phyloP scores from a whole-genome alignment of 2,329 filamentous ascomycete species.

The Sarocladium oryzae region DNA sequence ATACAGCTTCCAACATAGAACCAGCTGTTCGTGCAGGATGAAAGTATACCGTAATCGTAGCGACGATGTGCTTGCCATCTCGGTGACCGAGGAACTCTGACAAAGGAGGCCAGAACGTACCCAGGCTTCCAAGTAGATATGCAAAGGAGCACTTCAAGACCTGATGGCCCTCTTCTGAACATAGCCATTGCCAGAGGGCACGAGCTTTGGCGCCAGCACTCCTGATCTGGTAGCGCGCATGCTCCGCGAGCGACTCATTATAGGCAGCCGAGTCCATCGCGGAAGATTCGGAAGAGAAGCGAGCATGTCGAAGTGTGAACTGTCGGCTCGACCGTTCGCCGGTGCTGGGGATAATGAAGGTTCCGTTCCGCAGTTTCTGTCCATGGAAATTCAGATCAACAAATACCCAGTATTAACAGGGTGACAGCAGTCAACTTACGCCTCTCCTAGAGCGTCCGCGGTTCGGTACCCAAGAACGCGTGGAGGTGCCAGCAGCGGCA shows the following conservation, averaged over 20 bases:
- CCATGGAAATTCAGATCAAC: not conserved
- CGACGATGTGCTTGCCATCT: constrained; percentile 90
- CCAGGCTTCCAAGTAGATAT: constrained; percentile 79
- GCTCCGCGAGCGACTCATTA: not conserved
- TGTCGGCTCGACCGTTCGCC: constrained; percentile 76
- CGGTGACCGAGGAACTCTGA: constrained; percentile 70
- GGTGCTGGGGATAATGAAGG: constrained; percentile 78
- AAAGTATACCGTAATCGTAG: constrained; percentile 91
- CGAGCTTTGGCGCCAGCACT: constrained; percentile 31
- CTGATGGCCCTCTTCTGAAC: constrained; percentile 67
- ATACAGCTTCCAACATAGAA: constrained; percentile 80
- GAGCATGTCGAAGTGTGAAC: constrained; percentile 59
- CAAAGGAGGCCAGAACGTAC: constrained; percentile 72
- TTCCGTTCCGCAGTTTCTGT: constrained; percentile 74
- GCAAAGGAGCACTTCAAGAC: constrained; percentile 89
- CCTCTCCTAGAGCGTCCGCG: constrained; percentile 8
- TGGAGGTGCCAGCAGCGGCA: not conserved
- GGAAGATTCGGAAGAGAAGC: not conserved
- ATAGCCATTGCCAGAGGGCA: constrained; percentile 51
- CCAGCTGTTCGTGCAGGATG: constrained; percentile 81
- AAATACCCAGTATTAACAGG: not conserved
- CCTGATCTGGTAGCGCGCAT: constrained; percentile 10
- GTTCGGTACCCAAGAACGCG: constrained; percentile 4
- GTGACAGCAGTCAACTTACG: not conserved
- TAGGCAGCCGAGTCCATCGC: not conserved